Conservation (phyloP, 2,329 filamentous ascomycete genomes). For the Pseudogymnoascus sp. region DNA sequence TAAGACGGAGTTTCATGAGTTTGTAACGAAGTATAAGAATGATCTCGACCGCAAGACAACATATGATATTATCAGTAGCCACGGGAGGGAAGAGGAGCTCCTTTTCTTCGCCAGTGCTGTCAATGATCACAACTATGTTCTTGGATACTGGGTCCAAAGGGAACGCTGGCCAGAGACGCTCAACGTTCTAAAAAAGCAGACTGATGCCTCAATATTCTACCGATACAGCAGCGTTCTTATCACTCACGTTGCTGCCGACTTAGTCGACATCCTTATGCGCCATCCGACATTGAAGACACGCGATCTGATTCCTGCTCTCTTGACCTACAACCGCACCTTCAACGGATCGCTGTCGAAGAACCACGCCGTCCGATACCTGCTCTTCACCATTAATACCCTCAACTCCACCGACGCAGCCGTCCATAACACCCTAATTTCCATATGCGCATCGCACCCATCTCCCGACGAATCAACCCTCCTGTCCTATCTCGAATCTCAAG, state of each 20-base stretch:
- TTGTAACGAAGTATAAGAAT: slow-evolving; percentile 72
- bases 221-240: slow-evolving; percentile 96
- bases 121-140: slow-evolving; percentile 87
- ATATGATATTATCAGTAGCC: slow-evolving; percentile 92
- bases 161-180: slow-evolving; percentile 87
- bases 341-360: slow-evolving; percentile 64
- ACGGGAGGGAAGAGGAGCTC: slow-evolving; percentile 87
- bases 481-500: slow-evolving; percentile 83
- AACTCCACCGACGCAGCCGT: slow-evolving; percentile 75
- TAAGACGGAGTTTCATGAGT: slow-evolving; percentile 77
- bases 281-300: slow-evolving; percentile 77
- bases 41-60: slow-evolving; percentile 87
- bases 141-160: slow-evolving; percentile 94
- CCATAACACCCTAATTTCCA: slow-evolving; percentile 93
- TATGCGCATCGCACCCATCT: slow-evolving; percentile 81
- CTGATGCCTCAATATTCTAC: slow-evolving; percentile 87
- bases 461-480: slow-evolving; percentile 78
- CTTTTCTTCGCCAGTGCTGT: slow-evolving; percentile 82
- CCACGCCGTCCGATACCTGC: slow-evolving; percentile 87
- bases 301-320: slow-evolving; percentile 81
- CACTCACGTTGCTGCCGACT: slow-evolving; percentile 72
- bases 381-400: slow-evolving; percentile 84
- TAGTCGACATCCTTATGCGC: slow-evolving; percentile 93
- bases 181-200: slow-evolving; percentile 85
- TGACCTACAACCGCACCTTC: slow-evolving; percentile 83